phyloP scores from a whole-genome alignment of 352 stramenopile genomes.

The Pythium dissotocum region DNA sequence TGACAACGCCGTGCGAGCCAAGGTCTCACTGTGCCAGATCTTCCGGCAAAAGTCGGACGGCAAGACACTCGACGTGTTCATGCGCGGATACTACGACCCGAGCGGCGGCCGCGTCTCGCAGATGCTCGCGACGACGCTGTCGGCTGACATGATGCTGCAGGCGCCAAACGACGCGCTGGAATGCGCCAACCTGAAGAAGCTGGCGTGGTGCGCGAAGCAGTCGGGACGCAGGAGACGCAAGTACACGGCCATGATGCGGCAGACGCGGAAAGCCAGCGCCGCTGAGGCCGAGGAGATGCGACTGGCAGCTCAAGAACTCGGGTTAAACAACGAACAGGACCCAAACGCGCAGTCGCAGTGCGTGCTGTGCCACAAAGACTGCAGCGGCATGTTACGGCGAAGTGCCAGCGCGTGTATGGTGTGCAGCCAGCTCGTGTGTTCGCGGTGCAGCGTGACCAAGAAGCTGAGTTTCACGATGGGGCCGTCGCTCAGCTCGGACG shows the following conservation, averaged over 20 bases:
- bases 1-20: constrained; percentile 45
- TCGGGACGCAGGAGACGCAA: constrained; percentile 33
- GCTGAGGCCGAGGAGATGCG: constrained; percentile 22
- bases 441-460: constrained; percentile 28
- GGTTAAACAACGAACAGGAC: constrained; percentile 4
- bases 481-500: constrained; percentile 13
- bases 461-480: constrained; percentile 32
- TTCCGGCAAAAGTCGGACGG: constrained; percentile 42
- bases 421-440: constrained; percentile 31
- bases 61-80: constrained; percentile 50
- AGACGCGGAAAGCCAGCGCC: constrained; percentile 6
- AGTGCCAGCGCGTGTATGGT: constrained; percentile 26
- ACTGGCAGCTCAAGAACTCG: constrained; percentile 12
- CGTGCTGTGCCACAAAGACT: constrained; percentile 24
- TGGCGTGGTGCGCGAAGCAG: constrained; percentile 50
- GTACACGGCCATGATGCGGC: constrained; percentile 12
- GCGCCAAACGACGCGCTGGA: constrained; percentile 40
- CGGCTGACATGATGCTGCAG: constrained; percentile 43
- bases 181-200: constrained; percentile 63
- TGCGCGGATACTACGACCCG: constrained; percentile 57
- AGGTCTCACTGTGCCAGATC: constrained; percentile 45
- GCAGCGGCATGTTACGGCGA: constrained; percentile 18
- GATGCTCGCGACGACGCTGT: constrained; percentile 50
- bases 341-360: background rate
- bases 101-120: constrained; percentile 36